Conservation (phyloP, 495 filamentous ascomycete species). For the Podospora comata region DNA sequence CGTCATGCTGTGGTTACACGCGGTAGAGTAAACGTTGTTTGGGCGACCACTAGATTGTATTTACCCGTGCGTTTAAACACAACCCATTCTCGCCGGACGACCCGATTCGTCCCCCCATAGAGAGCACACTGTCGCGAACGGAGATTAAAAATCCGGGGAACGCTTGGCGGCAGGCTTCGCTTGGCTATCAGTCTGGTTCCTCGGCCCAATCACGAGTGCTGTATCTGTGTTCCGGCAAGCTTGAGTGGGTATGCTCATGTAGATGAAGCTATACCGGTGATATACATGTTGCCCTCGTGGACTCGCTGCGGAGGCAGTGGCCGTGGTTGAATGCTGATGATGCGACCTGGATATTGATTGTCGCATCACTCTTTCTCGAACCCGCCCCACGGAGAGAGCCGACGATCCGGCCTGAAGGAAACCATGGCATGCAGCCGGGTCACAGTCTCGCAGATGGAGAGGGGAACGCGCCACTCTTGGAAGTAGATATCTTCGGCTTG, state of each 20-base stretch:
- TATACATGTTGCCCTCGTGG: constrained; percentile 9
- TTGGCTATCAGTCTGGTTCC: neutral
- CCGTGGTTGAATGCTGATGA: constrained; percentile 20
- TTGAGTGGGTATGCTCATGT: constrained; percentile 15
- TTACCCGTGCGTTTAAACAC: constrained; percentile 11
- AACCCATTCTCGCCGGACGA: constrained; percentile 17
- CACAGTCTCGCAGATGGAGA: neutral
- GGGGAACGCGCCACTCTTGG: neutral
- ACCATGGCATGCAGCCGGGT: constrained; percentile 1
- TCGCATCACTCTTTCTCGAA: constrained; percentile 4
- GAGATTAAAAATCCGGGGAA: constrained; percentile 31
- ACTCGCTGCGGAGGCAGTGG: constrained; percentile 5
- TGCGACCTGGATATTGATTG: constrained; percentile 22
- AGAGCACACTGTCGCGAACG: constrained; percentile 19
- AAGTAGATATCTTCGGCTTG: constrained; percentile 5
- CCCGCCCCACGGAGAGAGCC: neutral
- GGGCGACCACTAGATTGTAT: neutral
- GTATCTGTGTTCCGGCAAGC: neutral
- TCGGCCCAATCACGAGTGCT: constrained; percentile 13
- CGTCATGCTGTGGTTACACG: constrained; percentile 3
- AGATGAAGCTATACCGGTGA: constrained; percentile 8
- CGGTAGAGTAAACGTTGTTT: neutral
- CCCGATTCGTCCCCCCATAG: constrained; percentile 23
- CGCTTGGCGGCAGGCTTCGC: constrained; percentile 17
- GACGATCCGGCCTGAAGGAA: neutral